These are phyloP conservation scores for Nakazawaea siamensis DNA, from an alignment of 805 yeast genomes.

Conservation along the genomic window DNA sequence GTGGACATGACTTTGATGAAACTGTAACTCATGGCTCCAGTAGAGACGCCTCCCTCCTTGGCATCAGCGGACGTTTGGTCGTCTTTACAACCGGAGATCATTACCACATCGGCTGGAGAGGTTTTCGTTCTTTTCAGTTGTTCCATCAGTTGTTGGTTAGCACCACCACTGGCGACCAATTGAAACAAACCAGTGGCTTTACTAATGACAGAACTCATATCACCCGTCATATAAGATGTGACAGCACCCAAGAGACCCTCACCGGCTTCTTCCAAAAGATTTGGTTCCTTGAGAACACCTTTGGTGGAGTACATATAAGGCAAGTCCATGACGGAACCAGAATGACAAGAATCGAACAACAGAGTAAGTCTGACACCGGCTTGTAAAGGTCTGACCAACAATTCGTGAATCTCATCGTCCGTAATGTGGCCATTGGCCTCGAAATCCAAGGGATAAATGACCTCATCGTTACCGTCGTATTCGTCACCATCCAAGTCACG, in stretches of 20 bases:
- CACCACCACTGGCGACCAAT: constrained; percentile 30
- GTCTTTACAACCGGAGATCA: constrained; percentile 68
- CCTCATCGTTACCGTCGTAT: constrained; percentile 65
- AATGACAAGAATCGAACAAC: constrained; percentile 70
- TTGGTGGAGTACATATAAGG: constrained; percentile 75
- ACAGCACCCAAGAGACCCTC: constrained; percentile 54
- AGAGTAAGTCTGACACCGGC: constrained; percentile 69
- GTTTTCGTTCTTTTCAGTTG: constrained; percentile 38
- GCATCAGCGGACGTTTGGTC: constrained; percentile 69
- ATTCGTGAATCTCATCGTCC: constrained; percentile 60
- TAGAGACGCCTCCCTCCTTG: constrained; percentile 48
- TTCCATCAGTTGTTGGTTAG: constrained; percentile 26
- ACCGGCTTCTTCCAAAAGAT: constrained; percentile 68
- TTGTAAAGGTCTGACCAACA: constrained; percentile 52
- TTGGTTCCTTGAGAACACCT: constrained; percentile 78
- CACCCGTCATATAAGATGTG: constrained; percentile 52
- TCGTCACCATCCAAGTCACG: constrained; percentile 65
- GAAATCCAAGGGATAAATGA: constrained; percentile 67
- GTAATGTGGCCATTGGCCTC: constrained; percentile 50
- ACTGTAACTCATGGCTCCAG: constrained; percentile 76
- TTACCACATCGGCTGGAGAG: constrained; percentile 62
- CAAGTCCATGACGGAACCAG: constrained; percentile 66
- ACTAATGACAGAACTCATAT: constrained; percentile 32
- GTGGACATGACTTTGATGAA: constrained; percentile 50
- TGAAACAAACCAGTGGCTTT: constrained; percentile 34